These are phyloP conservation scores for Neofusicoccum cordaticola DNA, from an alignment of 2,329 filamentous ascomycete genomes.

Conservation along the genomic window DNA sequence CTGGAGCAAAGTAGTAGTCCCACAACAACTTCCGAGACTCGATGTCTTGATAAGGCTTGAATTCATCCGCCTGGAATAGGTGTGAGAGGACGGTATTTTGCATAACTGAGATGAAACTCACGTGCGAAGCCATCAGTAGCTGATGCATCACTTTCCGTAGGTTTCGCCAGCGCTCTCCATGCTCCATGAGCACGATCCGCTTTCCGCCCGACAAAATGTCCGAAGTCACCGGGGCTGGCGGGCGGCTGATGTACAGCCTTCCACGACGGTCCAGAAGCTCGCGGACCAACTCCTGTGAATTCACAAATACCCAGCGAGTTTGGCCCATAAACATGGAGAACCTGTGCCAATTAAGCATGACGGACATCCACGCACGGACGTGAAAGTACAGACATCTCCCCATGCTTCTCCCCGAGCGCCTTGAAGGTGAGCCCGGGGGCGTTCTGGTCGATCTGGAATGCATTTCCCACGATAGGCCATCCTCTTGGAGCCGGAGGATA, in stretches of 20 bases:
- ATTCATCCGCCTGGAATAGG: not conserved
- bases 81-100: not conserved
- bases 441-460: not conserved
- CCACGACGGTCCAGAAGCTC: not conserved
- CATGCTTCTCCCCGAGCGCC: not conserved
- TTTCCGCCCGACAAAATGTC: not conserved
- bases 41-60: not conserved
- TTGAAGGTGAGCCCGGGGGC: not conserved
- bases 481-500: not conserved
- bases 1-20: not conserved
- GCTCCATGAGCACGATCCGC: not conserved
- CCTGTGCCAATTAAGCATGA: not conserved
- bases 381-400: not conserved
- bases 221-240: not conserved
- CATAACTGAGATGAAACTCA: not conserved
- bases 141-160: not conserved
- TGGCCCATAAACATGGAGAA: not conserved
- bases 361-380: not conserved
- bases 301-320: not conserved
- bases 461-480: not conserved
- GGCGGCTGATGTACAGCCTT: not conserved
- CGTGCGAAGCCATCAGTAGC: not conserved
- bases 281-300: not conserved
- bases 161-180: not conserved
- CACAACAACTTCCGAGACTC: not conserved